Conservation (phyloP, 1,284 basidiomycete genomes). For the Psilocybe mexicana region DNA sequence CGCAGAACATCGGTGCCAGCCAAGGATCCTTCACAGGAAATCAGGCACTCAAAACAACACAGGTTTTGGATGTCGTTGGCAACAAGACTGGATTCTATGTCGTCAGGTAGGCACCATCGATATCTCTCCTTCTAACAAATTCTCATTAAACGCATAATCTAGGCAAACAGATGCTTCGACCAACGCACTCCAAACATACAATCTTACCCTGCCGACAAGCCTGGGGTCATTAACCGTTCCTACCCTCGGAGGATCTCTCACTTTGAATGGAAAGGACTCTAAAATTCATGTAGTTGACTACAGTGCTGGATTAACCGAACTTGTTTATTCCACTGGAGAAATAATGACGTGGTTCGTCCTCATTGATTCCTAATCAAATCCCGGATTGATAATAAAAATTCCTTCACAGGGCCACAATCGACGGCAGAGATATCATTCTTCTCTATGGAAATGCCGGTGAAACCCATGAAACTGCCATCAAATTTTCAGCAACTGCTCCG, state of each 20-base stretch:
- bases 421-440: slow-evolving; percentile 46
- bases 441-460: slow-evolving; percentile 50
- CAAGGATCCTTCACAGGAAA: slow-evolving; percentile 48
- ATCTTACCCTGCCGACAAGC: slow-evolving; percentile 43
- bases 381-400: background rate
- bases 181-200: slow-evolving; percentile 36
- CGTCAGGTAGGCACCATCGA: slow-evolving; percentile 33
- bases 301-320: slow-evolving; percentile 40
- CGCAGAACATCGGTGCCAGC: slow-evolving; percentile 38
- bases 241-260: slow-evolving; percentile 39
- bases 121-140: background rate
- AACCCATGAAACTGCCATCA: slow-evolving; percentile 50
- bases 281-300: slow-evolving; percentile 54
- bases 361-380: background rate
- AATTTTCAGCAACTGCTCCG: slow-evolving; percentile 32
- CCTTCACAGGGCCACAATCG: slow-evolving; percentile 44
- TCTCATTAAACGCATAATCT: background rate
- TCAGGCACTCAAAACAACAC: slow-evolving; percentile 45
- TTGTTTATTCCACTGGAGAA: slow-evolving; percentile 52
- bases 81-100: slow-evolving; percentile 49
- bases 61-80: slow-evolving; percentile 45
- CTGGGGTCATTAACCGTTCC: slow-evolving; percentile 43
- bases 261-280: slow-evolving; percentile 48
- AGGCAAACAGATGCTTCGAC: slow-evolving; percentile 43
- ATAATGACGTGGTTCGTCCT: slow-evolving; percentile 46